Conservation (phyloP, 1,284 basidiomycete genomes). For the Phylloporus gajari region DNA sequence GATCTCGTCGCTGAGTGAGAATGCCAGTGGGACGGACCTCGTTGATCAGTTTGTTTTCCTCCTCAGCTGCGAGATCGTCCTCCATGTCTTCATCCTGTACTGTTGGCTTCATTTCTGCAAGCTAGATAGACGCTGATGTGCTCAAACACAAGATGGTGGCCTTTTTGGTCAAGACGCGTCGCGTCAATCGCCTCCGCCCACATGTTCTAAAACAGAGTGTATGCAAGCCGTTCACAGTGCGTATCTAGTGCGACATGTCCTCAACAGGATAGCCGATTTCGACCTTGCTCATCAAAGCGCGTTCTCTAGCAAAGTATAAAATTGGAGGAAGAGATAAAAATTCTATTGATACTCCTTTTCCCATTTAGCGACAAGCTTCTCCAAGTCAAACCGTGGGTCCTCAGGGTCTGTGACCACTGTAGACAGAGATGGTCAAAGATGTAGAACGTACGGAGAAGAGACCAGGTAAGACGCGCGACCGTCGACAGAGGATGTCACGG, state of each 20-base stretch:
- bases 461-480: neutral
- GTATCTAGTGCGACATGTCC: slow-evolving; percentile 21
- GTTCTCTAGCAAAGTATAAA: slow-evolving; percentile 43
- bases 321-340: too few species aligned
- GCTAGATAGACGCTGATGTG: neutral
- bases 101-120: slow-evolving; percentile 65
- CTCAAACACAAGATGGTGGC: neutral
- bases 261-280: slow-evolving; percentile 10
- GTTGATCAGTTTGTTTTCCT: slow-evolving; percentile 92
- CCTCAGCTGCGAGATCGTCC: slow-evolving; percentile 82
- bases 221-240: neutral
- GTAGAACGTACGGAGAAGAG: neutral
- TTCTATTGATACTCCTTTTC: slow-evolving; percentile 67
- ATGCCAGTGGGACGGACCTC: slow-evolving; percentile 67
- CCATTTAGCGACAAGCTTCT: slow-evolving; percentile 86
- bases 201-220: neutral
- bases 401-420: slow-evolving; percentile 92
- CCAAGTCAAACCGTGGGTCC: slow-evolving; percentile 95
- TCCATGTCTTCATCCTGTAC: slow-evolving; percentile 76
- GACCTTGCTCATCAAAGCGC: slow-evolving; percentile 23
- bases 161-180: slow-evolving; percentile 38
- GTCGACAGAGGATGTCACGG: neutral
- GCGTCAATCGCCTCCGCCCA: slow-evolving; percentile 22
- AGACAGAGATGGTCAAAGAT: slow-evolving; percentile 30
- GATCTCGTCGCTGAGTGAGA: slow-evolving; percentile 12